Evolutionary conservation across 257 asterid species (phyloP).

Genomic region (Petunia secreta): DNA sequence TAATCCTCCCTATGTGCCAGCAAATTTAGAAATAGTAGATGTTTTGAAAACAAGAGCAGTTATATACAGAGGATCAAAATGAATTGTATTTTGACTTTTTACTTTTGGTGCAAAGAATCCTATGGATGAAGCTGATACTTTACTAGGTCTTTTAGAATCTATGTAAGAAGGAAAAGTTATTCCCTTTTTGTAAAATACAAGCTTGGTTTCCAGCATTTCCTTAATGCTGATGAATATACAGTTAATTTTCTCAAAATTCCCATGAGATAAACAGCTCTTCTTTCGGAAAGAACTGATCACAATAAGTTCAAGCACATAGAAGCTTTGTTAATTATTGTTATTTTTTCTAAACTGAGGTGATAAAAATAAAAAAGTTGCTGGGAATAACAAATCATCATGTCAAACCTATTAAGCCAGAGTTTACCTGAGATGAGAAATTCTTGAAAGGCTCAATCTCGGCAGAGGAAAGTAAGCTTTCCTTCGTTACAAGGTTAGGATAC

Average conservation of each 20-base stretch:
- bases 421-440: constrained; percentile 94
- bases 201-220: no score
- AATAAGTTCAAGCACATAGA: not conserved
- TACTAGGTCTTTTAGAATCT: no score
- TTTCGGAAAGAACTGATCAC: not conserved
- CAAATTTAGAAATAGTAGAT: not conserved
- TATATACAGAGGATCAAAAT: no score
- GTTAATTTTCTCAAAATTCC: no score
- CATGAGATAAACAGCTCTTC: not conserved
- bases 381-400: constrained; percentile 2
- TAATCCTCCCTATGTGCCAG: not conserved
- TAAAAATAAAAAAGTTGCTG: not conserved
- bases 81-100: no score
- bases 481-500: constrained; percentile 89
- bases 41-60: no score
- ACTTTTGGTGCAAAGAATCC: no score
- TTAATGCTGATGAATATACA: no score
- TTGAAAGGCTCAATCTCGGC: constrained; percentile 74
- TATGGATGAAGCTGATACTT: no score
- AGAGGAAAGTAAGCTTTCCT: constrained; percentile 85
- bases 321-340: not conserved
- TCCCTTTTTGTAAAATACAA: no score
- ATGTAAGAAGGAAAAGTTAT: no score
- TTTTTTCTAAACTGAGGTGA: not conserved
- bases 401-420: constrained; percentile 10